Evolutionary conservation across 2,329 filamentous ascomycete species (phyloP).

Genomic region (Scedosporium dehoogii): DNA sequence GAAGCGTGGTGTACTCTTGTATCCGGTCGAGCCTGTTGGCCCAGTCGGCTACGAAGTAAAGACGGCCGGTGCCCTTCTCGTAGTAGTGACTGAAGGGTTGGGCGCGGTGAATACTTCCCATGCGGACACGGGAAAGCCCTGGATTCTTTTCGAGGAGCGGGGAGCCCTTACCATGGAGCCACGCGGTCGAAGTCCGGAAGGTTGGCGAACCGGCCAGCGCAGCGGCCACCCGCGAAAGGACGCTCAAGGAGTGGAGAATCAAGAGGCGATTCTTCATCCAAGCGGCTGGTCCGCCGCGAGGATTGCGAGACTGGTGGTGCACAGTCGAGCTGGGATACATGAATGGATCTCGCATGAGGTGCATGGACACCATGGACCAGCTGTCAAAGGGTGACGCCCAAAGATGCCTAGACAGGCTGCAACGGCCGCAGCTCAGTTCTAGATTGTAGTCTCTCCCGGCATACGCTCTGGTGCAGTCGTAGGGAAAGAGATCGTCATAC

Average conservation of each 20-base stretch:
- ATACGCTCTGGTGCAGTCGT: conserved; percentile 37
- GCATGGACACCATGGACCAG: conserved; percentile 29
- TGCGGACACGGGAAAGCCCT: conserved; percentile 18
- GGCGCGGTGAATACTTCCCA: conserved; percentile 31
- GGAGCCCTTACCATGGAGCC: conserved; percentile 19
- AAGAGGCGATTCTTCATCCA: conserved; percentile 27
- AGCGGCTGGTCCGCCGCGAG: conserved; percentile 10
- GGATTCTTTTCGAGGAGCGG: conserved; percentile 11
- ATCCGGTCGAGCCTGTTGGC: not conserved
- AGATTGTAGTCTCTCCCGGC: conserved; percentile 8
- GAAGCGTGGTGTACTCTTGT: not conserved
- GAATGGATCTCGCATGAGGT: conserved; percentile 23
- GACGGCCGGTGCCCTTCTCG: conserved; percentile 19
- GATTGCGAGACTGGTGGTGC: not conserved
- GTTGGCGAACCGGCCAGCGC: conserved; percentile 22
- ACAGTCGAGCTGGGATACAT: conserved; percentile 19
- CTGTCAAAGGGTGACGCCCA: conserved; percentile 34
- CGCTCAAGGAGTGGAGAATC: conserved; percentile 21
- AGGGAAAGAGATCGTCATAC: conserved; percentile 24
- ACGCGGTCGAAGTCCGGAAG: conserved; percentile 21
- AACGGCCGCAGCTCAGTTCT: conserved; percentile 21
- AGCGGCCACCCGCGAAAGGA: conserved; percentile 20
- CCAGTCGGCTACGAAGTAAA: conserved; percentile 20
- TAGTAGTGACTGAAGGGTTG: conserved; percentile 30
- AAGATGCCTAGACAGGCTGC: conserved; percentile 33